Conservation (phyloP, 2,329 filamentous ascomycete species). For the Beauveria scarabaeidicola region DNA sequence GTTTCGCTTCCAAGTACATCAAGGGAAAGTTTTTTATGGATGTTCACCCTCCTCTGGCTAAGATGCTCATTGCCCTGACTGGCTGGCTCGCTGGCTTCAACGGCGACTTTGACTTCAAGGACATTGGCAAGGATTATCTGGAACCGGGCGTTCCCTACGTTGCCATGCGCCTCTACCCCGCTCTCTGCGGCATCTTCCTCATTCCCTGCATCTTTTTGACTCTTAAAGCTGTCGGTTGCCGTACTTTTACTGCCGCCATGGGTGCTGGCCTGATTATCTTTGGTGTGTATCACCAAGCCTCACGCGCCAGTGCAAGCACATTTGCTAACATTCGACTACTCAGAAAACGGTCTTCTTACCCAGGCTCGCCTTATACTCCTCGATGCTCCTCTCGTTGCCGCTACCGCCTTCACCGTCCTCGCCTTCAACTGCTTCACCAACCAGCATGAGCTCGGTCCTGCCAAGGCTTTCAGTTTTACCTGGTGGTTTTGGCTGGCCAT, state of each 20-base stretch:
- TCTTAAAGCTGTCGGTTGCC: conserved; percentile 82
- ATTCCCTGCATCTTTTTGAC: conserved; percentile 93
- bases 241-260: conserved; percentile 73
- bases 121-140: conserved; percentile 97
- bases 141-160: conserved; percentile 95
- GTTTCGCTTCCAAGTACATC: conserved; percentile 98
- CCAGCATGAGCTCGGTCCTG: conserved; percentile 87
- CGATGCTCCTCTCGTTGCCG: conserved; percentile 88
- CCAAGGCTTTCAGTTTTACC: conserved; percentile 74
- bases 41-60: conserved; percentile 94
- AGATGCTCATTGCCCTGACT: conserved; percentile 90
- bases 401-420: conserved; percentile 84
- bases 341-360: conserved; percentile 91
- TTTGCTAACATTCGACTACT: conserved; percentile 20
- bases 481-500: conserved; percentile 98
- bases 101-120: conserved; percentile 96
- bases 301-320: neutral
- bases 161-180: conserved; percentile 90
- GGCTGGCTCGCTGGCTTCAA: conserved; percentile 94
- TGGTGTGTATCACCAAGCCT: conserved; percentile 47
- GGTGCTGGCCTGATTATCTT: conserved; percentile 86
- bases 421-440: conserved; percentile 92
- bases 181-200: conserved; percentile 77
- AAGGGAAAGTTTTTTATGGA: conserved; percentile 99
- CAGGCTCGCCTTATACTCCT: conserved; percentile 93